phyloP scores from a whole-genome alignment of 371 early-diverging fungal species.

The Basidiobolus meristosporus region DNA sequence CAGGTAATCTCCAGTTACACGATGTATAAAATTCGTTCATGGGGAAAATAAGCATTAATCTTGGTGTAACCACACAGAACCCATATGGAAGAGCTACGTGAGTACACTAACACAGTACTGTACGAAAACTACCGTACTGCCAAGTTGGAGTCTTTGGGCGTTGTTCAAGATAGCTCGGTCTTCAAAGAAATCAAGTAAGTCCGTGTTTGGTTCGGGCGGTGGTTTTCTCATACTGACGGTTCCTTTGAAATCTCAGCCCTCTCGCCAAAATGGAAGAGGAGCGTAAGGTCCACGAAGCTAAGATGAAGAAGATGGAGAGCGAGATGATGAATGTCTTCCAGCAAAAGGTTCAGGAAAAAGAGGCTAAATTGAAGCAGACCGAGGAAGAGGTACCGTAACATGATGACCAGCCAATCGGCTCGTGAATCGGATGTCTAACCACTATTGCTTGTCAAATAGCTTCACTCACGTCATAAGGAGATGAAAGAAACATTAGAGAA shows the following conservation, averaged over 20 bases:
- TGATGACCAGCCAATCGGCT: too few species aligned
- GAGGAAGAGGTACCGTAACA: slow-evolving; percentile 96
- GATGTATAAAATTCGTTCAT: too few species aligned
- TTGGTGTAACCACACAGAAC: too few species aligned
- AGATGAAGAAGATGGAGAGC: slow-evolving; percentile 92
- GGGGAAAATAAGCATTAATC: too few species aligned
- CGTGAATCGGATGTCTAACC: too few species aligned
- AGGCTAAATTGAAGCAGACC: slow-evolving; percentile 84
- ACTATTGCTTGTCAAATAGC: too few species aligned
- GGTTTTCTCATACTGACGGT: too few species aligned
- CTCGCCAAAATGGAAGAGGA: slow-evolving; percentile 86
- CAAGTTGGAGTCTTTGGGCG: slow-evolving; percentile 60
- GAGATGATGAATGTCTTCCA: slow-evolving; percentile 96
- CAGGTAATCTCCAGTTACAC: too few species aligned
- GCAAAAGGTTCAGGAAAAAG: slow-evolving; percentile 95
- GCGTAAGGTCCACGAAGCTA: slow-evolving; percentile 77
- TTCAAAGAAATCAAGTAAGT: slow-evolving; percentile 77
- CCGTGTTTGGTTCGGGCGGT: too few species aligned
- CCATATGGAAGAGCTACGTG: slow-evolving; percentile 83
- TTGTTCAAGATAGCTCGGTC: slow-evolving; percentile 56
- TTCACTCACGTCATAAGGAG: slow-evolving; percentile 88
- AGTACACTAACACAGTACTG: slow-evolving; percentile 61
- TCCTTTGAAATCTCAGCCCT: too few species aligned
- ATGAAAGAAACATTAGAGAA: slow-evolving; percentile 92
- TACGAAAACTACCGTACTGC: slow-evolving; percentile 84